These are phyloP conservation scores for Aspergillus tanneri DNA, from an alignment of 2,329 filamentous ascomycete species.

Conservation along the genomic window DNA sequence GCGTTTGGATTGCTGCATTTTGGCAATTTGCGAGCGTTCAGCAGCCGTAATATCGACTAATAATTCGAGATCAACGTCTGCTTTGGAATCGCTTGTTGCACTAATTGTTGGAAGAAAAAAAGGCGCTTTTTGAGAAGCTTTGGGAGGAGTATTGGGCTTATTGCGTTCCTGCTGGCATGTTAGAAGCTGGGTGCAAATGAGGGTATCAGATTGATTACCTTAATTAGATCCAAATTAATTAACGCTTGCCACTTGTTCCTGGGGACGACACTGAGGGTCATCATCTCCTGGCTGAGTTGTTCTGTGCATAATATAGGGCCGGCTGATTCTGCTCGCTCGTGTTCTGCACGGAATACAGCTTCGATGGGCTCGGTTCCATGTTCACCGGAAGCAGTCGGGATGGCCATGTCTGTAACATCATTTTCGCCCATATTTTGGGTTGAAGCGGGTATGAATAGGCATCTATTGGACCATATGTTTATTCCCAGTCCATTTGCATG, in stretches of 20 bases:
- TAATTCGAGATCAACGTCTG: constrained; percentile 29
- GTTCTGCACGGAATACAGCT: constrained; percentile 65
- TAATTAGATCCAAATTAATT: constrained; percentile 86
- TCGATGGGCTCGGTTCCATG: constrained; percentile 73
- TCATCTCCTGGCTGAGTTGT: constrained; percentile 77
- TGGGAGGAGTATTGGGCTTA: constrained; percentile 87
- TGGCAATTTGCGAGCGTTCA: constrained; percentile 67
- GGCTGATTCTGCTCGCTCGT: constrained; percentile 48
- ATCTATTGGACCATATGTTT: constrained; percentile 94
- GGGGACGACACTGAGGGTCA: constrained; percentile 85
- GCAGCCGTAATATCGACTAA: constrained; percentile 39
- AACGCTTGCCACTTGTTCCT: constrained; percentile 93
- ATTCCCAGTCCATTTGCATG: constrained; percentile 80
- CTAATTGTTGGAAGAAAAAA: constrained; percentile 74
- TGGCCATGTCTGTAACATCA: constrained; percentile 64
- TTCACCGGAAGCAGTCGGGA: constrained; percentile 79
- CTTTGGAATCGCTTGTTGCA: constrained; percentile 21
- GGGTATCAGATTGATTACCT: constrained; percentile 30
- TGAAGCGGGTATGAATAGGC: constrained; percentile 83
- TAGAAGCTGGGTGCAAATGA: constrained; percentile 7
- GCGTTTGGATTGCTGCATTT: constrained; percentile 56
- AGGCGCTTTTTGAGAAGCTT: constrained; percentile 87
- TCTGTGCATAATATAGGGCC: constrained; percentile 62
- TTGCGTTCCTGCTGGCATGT: constrained; percentile 67
- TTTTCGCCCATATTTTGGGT: constrained; percentile 80